Conservation (phyloP, 495 filamentous ascomycete species). For the Penicillium riverlandense region DNA sequence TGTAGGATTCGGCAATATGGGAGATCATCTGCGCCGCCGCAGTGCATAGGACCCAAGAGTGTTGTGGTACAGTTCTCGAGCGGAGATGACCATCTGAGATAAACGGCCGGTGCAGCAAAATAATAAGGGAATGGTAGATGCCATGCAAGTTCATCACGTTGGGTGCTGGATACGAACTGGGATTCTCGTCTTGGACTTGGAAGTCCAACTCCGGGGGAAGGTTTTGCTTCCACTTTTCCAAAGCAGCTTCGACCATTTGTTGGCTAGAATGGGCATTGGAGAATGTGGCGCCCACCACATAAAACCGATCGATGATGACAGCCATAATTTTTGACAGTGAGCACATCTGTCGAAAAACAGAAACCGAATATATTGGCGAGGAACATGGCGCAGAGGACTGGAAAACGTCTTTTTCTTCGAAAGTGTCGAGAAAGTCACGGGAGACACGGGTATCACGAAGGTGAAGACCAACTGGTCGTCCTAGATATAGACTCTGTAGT, state of each 20-base stretch:
- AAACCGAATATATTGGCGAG: slow-evolving; percentile 12
- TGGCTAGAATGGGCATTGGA: too few relatives aligned
- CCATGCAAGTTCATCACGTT: slow-evolving; percentile 15
- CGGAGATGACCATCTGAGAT: slow-evolving; percentile 19
- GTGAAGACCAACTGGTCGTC: slow-evolving; percentile 15
- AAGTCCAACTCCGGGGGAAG: slow-evolving; percentile 12
- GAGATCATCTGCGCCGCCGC: slow-evolving; percentile 15
- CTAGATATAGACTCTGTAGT: slow-evolving; percentile 28
- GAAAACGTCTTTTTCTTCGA: slow-evolving; percentile 25
- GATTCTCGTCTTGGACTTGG: background rate
- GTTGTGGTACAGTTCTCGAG: slow-evolving; percentile 8
- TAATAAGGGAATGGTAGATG: slow-evolving; percentile 14
- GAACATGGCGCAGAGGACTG: slow-evolving; percentile 5
- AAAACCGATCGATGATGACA: slow-evolving; percentile 18
- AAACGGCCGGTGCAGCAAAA: slow-evolving; percentile 21
- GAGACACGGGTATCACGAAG: slow-evolving; percentile 15
- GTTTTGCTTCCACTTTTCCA: slow-evolving; percentile 9
- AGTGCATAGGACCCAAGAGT: slow-evolving; percentile 13
- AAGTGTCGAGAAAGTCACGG: slow-evolving; percentile 15
- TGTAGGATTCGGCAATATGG: slow-evolving; percentile 7
- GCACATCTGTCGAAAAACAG: slow-evolving; percentile 14
- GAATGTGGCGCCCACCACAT: slow-evolving; percentile 16
- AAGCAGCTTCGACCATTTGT: too few relatives aligned
- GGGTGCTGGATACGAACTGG: slow-evolving; percentile 1
- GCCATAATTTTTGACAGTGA: slow-evolving; percentile 17